These are phyloP conservation scores for Yamadazyma atlantica DNA, from an alignment of 1,139 yeast species.

Conservation along the genomic window DNA sequence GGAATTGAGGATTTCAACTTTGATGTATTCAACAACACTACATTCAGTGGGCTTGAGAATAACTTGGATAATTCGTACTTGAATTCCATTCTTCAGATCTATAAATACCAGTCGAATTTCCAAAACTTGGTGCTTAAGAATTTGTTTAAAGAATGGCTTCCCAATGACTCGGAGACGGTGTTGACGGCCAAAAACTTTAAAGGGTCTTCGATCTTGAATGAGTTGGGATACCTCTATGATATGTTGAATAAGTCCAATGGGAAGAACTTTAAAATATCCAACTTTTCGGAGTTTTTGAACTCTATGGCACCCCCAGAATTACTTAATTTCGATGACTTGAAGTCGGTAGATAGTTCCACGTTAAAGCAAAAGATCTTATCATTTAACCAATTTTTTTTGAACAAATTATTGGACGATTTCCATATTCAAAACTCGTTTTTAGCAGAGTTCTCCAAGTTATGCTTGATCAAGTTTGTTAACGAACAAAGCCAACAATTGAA, in stretches of 20 bases:
- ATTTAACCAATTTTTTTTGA: constrained; percentile 61
- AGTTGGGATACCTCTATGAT: constrained; percentile 85
- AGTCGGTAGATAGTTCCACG: constrained; percentile 33
- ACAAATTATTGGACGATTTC: constrained; percentile 51
- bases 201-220: constrained; percentile 64
- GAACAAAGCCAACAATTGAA: constrained; percentile 12
- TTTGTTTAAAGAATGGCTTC: constrained; percentile 59
- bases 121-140: constrained; percentile 62
- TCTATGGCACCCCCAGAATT: constrained; percentile 50
- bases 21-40: constrained; percentile 73
- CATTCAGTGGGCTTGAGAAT: constrained; percentile 83
- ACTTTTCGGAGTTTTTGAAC: constrained; percentile 55
- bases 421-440: constrained; percentile 21
- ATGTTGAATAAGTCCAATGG: constrained; percentile 86
- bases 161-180: constrained; percentile 34
- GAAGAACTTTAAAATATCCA: constrained; percentile 66
- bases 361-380: constrained; percentile 46
- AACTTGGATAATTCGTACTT: constrained; percentile 80
- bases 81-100: constrained; percentile 80
- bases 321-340: constrained; percentile 48
- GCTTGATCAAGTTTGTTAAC: constrained; percentile 38
- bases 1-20: constrained; percentile 96
- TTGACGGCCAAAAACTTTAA: constrained; percentile 30
- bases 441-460: constrained; percentile 20
- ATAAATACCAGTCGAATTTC: constrained; percentile 71